These are phyloP conservation scores for Pistacia atlantica DNA, from an alignment of 345 rosid genomes.

Conservation along the genomic window DNA sequence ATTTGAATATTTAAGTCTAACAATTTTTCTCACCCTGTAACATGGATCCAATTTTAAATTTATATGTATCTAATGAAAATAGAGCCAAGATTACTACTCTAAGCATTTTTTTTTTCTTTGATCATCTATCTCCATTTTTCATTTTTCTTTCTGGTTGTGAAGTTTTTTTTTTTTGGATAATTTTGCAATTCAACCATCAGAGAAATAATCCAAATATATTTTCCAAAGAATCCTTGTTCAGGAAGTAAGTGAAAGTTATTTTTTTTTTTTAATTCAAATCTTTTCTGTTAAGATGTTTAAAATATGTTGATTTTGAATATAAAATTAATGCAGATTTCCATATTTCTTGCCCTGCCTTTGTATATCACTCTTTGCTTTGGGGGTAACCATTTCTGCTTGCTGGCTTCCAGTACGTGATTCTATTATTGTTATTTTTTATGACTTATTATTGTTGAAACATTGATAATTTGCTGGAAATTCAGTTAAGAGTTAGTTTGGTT, in stretches of 20 bases:
- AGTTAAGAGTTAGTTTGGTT: no score
- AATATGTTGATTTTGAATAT: neutral
- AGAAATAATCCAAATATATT: conserved; percentile 27
- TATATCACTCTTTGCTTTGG: conserved; percentile 56
- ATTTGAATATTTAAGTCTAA: no score
- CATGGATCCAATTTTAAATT: no score
- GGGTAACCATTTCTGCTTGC: conserved; percentile 31
- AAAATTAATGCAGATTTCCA: conserved; percentile 65
- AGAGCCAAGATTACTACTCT: no score
- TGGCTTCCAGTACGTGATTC: conserved; percentile 70
- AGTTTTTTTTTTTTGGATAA: conserved; percentile 3
- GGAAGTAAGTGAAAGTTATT: conserved; percentile 41
- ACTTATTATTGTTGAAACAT: no score
- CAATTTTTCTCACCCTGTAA: no score
- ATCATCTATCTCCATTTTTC: no score
- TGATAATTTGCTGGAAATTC: no score
- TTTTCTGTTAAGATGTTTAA: neutral
- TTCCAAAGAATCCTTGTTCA: conserved; percentile 69
- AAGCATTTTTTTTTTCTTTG: no score
- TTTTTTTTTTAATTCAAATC: neutral
- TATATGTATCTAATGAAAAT: no score
- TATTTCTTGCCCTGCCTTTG: conserved; percentile 35
- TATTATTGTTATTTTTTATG: no score
- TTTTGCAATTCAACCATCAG: conserved; percentile 65
- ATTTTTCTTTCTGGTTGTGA: neutral